Evolutionary conservation across 2,329 filamentous ascomycete species (phyloP), one percentile per base, ranked within the genome.

Genomic region (Cercospora brassicicola): DNA sequence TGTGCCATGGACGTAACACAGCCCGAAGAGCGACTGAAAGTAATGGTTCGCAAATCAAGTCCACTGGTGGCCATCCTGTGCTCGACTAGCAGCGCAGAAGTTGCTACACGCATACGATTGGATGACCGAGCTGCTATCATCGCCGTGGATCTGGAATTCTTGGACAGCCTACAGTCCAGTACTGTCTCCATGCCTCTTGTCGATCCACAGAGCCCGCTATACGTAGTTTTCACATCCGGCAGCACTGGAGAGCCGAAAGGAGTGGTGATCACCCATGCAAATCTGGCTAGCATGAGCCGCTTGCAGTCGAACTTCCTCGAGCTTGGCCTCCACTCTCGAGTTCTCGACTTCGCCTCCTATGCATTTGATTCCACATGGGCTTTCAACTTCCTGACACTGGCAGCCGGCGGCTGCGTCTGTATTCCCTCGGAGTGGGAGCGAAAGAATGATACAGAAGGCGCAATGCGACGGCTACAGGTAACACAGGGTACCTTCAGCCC

Each of bases 1-100:
- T 71, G 74, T 9, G 65, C 73, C 7, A 72, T 77, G 62, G 76
- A 78, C 56, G 69, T 73, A 13, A 67, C 70, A 2, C 71, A 71
- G 9, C 76, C 76, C 15, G 28, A 66, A 67, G 9, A 53, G 18
- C 26, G 55, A 28, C 30, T 63, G 15, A 31, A 31, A 4, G 31
- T 31, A 2, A 42, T 57, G 39, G 23, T 51, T 4, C 28, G 39
- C 20, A 57, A 48, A 18, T 33, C 31, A 28, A n/a, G 51, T 6
- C 31, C 55, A n/a, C 1, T 20, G 13, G 28, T 18, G 8, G 33
- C 56, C 31, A 59, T 59, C 4, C 8, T 59, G 23, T 26, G 39
- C 23, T 64, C 55, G 6, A 13, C 33, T 4, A 56, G 11, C 11
- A 57, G 51, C 33, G 53, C 15, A 18, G 30, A 36, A 6, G 11